These are phyloP conservation scores for Meyerozyma carpophila DNA, from an alignment of 1,139 yeast genomes.

Conservation along the genomic window DNA sequence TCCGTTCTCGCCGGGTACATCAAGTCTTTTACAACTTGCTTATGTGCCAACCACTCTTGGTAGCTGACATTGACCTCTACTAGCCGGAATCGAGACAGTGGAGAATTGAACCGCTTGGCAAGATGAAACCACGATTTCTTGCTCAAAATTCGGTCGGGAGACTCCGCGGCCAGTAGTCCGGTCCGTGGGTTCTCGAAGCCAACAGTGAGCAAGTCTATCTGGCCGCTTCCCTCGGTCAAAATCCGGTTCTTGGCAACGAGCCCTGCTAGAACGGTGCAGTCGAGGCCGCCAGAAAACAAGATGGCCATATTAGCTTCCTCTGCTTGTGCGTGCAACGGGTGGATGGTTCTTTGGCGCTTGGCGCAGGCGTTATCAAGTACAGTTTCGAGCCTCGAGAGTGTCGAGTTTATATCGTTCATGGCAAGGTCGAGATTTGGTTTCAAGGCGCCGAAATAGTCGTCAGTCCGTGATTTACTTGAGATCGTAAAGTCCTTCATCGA, in stretches of 20 bases:
- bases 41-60: constrained; percentile 51
- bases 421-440: background rate
- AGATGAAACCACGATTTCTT: constrained; percentile 54
- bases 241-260: constrained; percentile 25
- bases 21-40: constrained; percentile 49
- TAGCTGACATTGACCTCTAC: constrained; percentile 72
- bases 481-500: constrained; percentile 17
- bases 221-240: constrained; percentile 3
- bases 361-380: constrained; percentile 36
- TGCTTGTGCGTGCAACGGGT: constrained; percentile 39
- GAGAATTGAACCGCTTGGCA: constrained; percentile 27
- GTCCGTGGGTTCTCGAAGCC: constrained; percentile 92
- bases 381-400: background rate
- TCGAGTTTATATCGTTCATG: background rate
- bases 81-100: constrained; percentile 34
- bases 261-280: constrained; percentile 74
- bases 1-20: constrained; percentile 86
- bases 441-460: background rate
- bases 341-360: constrained; percentile 52
- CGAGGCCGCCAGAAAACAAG: constrained; percentile 90
- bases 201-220: constrained; percentile 77
- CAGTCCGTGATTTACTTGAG: constrained; percentile 8
- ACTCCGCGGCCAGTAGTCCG: constrained; percentile 47
- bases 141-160: constrained; percentile 83
- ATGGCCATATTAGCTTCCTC: constrained; percentile 48